Conservation (phyloP, 1,284 basidiomycete genomes). For the Taiwanofungus camphoratus region DNA sequence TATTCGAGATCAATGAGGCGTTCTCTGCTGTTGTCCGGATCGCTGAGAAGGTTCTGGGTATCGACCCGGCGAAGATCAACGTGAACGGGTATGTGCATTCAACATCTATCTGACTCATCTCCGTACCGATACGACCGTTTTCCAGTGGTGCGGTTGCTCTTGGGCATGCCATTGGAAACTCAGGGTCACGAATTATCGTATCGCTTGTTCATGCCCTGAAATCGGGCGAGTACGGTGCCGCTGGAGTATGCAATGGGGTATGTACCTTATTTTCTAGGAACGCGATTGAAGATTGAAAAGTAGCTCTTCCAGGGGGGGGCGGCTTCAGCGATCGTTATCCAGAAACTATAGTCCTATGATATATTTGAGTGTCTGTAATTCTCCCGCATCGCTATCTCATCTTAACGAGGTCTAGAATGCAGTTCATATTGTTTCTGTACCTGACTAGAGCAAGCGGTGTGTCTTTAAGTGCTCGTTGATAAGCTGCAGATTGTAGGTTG, state of each 20-base stretch:
- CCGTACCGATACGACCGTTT: slow-evolving; percentile 4
- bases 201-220: slow-evolving; percentile 90
- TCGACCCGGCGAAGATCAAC: slow-evolving; percentile 90
- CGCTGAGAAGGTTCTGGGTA: slow-evolving; percentile 82
- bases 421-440: too few species aligned
- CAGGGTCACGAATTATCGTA: slow-evolving; percentile 92
- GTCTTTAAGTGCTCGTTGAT: too few species aligned
- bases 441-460: too few species aligned
- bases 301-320: slow-evolving; percentile 70
- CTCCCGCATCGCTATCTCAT: slow-evolving; percentile 21
- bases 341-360: slow-evolving; percentile 58
- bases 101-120: background rate
- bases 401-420: slow-evolving; percentile 6
- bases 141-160: slow-evolving; percentile 86
- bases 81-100: slow-evolving; percentile 66
- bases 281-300: too few species aligned
- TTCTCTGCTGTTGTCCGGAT: slow-evolving; percentile 94
- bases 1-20: slow-evolving; percentile 98
- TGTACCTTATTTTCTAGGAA: slow-evolving; percentile 32
- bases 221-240: slow-evolving; percentile 94
- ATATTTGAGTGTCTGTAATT: slow-evolving; percentile 39
- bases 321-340: slow-evolving; percentile 85
- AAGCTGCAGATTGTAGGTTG: too few species aligned
- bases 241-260: slow-evolving; percentile 97
- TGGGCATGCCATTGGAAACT: slow-evolving; percentile 94